phyloP scores from a whole-genome alignment of 148 eudicot genomes.

The Dianthus caryophyllus region DNA sequence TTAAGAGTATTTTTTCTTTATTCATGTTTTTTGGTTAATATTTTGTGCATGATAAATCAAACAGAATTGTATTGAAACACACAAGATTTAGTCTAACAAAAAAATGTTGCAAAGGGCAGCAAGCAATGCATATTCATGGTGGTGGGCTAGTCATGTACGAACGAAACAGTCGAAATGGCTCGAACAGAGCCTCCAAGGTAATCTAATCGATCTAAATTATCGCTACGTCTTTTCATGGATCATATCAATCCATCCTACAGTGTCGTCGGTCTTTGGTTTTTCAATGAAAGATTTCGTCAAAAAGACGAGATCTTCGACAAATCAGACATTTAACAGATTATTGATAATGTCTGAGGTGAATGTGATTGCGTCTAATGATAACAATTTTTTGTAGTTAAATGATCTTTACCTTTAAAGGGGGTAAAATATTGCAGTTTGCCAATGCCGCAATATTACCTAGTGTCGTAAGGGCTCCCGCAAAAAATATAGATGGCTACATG shows the following conservation, averaged over 20 bases:
- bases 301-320: not conserved
- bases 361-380: no score
- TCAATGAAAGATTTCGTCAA: not conserved
- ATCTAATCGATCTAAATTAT: not conserved
- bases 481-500: no score
- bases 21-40: no score
- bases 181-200: slow-evolving; percentile 76
- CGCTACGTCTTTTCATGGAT: not conserved
- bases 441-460: no score
- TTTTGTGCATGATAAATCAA: not conserved
- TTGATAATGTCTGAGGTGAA: no score
- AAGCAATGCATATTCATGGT: slow-evolving; percentile 82
- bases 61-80: not conserved
- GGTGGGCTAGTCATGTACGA: slow-evolving; percentile 77
- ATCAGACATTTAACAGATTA: slow-evolving; percentile 5
- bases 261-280: not conserved
- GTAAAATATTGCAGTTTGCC: no score
- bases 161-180: slow-evolving; percentile 91
- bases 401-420: no score
- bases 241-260: not conserved
- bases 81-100: not conserved
- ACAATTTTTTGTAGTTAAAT: no score
- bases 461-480: no score
- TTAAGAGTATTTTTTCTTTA: not conserved
- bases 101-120: slow-evolving; percentile 73